phyloP scores from a whole-genome alignment of 164 flowering plant species.

The Amborella trichopoda region DNA sequence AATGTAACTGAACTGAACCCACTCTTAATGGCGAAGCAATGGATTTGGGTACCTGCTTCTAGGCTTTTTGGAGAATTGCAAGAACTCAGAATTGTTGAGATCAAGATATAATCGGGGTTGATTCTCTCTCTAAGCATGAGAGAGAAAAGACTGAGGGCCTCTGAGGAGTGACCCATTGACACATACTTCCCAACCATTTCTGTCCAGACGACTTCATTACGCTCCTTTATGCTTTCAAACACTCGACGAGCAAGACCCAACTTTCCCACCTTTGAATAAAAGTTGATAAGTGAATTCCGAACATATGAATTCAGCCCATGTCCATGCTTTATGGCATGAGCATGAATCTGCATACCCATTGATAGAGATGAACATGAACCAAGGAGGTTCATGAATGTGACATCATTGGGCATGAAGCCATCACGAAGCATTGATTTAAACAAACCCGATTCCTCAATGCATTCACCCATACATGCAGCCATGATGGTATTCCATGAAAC shows the following conservation, averaged over 20 bases:
- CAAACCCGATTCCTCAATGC: constrained; percentile 20
- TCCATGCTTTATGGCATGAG: constrained; percentile 6
- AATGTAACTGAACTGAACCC: constrained; percentile 5
- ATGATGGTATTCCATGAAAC: constrained; percentile 52
- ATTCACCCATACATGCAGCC: constrained; percentile 29
- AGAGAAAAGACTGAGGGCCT: constrained; percentile 4
- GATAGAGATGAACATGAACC: constrained; percentile 30
- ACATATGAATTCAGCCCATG: not conserved
- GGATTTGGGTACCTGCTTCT: constrained; percentile 9
- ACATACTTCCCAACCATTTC: constrained; percentile 10
- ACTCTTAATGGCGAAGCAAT: constrained; percentile 8
- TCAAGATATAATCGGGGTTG: constrained; percentile 5
- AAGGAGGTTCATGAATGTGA: constrained; percentile 36
- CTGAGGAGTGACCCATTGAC: constrained; percentile 2
- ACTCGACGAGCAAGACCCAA: constrained; percentile 7
- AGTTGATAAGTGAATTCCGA: constrained; percentile 7
- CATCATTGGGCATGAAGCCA: constrained; percentile 22
- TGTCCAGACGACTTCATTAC: constrained; percentile 10
- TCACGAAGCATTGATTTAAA: constrained; percentile 18
- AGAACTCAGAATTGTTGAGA: constrained; percentile 7
- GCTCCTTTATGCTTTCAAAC: constrained; percentile 7
- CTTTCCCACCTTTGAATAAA: constrained; percentile 9
- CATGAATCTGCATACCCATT: constrained; percentile 39
- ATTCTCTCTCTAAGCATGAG: constrained; percentile 8
- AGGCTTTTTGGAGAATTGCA: constrained; percentile 6